Percentiles rank a stretch among this genome's conserved stretches.
phyloP scores from a whole-genome alignment of 306 rosid genomes.

The Canavalia ensiformis region DNA sequence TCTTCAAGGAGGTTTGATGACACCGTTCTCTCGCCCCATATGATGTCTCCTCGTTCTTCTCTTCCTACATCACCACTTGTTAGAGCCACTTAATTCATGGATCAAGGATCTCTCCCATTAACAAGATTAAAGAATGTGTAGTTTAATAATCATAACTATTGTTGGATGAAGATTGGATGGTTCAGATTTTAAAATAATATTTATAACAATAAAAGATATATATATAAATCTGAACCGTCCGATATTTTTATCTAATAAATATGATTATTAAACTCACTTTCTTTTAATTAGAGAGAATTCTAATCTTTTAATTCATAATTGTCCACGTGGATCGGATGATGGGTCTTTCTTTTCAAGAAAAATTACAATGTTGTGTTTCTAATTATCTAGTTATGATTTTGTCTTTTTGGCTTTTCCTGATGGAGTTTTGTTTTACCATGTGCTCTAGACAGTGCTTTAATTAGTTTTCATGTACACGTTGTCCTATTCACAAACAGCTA shows the following conservation, averaged over 20 bases:
- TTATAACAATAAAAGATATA: no score
- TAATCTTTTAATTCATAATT: no score
- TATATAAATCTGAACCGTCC: no score
- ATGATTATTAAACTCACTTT: no score
- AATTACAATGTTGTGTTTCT: neutral
- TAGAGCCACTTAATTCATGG: constrained; percentile 44
- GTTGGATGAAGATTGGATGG: no score
- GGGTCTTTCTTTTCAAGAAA: neutral
- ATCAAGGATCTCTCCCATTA: no score
- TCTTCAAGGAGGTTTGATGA: constrained; percentile 62
- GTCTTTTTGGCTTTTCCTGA: neutral
- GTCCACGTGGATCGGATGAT: neutral
- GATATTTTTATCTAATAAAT: no score
- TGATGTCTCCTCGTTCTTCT: constrained; percentile 80
- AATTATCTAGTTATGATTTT: neutral
- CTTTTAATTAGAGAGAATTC: no score
- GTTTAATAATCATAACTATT: no score
- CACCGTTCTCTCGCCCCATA: constrained; percentile 62
- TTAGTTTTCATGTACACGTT: constrained; percentile 9
- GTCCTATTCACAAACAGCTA: constrained; percentile 25
- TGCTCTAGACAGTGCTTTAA: constrained; percentile 20
- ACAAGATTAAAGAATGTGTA: no score
- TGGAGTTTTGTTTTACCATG: neutral
- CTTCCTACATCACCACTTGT: constrained; percentile 82
- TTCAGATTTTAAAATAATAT: no score